Evolutionary conservation across 164 flowering plant genomes (phyloP), one percentile per base, ranked within the genome.

Genomic region (Macadamia integrifolia): DNA sequence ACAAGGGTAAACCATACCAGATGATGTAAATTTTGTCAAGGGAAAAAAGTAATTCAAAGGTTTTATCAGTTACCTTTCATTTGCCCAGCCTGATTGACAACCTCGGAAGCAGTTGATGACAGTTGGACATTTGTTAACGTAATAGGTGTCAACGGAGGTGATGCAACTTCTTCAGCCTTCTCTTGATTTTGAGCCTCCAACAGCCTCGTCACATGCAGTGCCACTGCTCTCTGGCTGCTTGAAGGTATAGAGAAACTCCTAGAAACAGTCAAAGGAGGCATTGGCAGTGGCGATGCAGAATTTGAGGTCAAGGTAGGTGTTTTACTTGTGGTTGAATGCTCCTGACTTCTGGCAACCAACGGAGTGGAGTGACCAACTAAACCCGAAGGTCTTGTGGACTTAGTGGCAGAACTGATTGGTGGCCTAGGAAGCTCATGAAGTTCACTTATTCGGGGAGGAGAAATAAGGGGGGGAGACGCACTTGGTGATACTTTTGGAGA

Each of bases 401-500:
- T 68, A 6, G 17, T 53, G 35, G 61, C 58, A 30, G 62, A 68
- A 66, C 58, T 67, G 31, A 53, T 66, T 28, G 98, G 98, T 0
- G 98, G 98, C 70, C 92, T 79, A 6, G 98, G 98, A 72, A 93
- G 98, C 79, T 93, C 96, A 70, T 93, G 98, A 72, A 91, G 97
- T 73, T 93, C 97, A 75, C 85, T 88, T 72, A 93, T 91, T 76
- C 80, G 89, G 12, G 94, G 97, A 30, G 96, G 79, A 29, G 92
- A 84, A 15, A 66, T 60, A 64, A 80, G 78, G 62, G 85, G 78
- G 40, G 93, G 92, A 11, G 92, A 86, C 46, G 80, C 74, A 75
- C 63, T 73, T 50, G 87, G 86, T 61, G 96, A 90, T 17, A 77
- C 73, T 78, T 76, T 86, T 29, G 92, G 92, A 63, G 91, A 75